These are phyloP conservation scores for Plasmodium yoelii DNA, from an alignment of 169 alveolate species.

Conservation along the genomic window DNA sequence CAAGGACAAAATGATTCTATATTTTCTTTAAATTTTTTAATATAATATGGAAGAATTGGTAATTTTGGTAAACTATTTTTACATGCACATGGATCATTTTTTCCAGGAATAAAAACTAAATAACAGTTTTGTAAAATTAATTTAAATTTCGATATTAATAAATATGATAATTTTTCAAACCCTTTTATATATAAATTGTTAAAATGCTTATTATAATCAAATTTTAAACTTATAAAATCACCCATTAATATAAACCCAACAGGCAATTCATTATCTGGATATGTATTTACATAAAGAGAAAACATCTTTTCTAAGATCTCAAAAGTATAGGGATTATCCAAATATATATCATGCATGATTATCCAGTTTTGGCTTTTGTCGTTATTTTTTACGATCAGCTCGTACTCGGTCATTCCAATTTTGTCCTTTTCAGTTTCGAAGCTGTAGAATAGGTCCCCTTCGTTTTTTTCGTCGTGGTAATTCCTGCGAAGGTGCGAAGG, in stretches of 20 bases:
- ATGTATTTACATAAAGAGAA: constrained; percentile 72
- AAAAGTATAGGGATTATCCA: constrained; percentile 53
- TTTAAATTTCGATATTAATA: constrained; percentile 56
- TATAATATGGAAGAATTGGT: constrained; percentile 80
- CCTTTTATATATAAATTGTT: constrained; percentile 66
- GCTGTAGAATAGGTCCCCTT: constrained; percentile 51
- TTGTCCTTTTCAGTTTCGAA: constrained; percentile 68
- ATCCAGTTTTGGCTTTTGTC: constrained; percentile 58
- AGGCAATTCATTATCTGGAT: constrained; percentile 80
- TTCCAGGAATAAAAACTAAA: constrained; percentile 82
- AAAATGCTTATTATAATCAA: constrained; percentile 52
- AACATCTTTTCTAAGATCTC: constrained; percentile 55
- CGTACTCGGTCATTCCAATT: constrained; percentile 38
- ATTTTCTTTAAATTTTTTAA: constrained; percentile 74
- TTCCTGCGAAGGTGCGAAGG: constrained; percentile 6
- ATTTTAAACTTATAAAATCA: constrained; percentile 75
- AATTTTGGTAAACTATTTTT: constrained; percentile 80
- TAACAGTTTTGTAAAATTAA: constrained; percentile 74
- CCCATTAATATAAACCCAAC: constrained; percentile 85
- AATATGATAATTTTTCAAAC: constrained; percentile 56
- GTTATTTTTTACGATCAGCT: constrained; percentile 33
- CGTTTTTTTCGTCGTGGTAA: constrained; percentile 54
- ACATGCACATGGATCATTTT: constrained; percentile 83
- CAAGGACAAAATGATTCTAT: constrained; percentile 48
- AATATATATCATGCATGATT: constrained; percentile 58